Evolutionary conservation across 768 basidiomycete genomes (phyloP), one percentile per base, ranked within the genome.

Genomic region (Trametes villosa): DNA sequence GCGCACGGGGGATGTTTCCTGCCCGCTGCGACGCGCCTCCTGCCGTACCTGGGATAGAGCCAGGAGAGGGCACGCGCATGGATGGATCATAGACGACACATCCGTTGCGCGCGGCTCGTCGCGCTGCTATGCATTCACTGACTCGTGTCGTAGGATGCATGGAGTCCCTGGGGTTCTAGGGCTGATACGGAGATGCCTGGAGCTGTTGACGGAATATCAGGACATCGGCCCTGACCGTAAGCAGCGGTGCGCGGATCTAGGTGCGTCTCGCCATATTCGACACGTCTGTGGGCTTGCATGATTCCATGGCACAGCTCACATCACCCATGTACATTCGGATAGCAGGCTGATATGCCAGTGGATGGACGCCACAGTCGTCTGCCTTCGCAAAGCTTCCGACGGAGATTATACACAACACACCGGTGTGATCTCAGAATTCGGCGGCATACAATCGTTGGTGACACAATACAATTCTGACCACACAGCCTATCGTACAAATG

Each of bases 91-190:
- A n/a, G n/a, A n/a, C n/a, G n/a, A n/a, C n/a, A n/a, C n/a, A n/a
- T n/a, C n/a, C n/a, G n/a, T n/a, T n/a, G n/a, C n/a, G n/a, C n/a
- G n/a, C n/a, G n/a, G n/a, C n/a, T n/a, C n/a, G n/a, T n/a, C n/a
- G n/a, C n/a, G n/a, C n/a, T n/a, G n/a, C n/a, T n/a, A n/a, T n/a
- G n/a, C n/a, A n/a, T n/a, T n/a, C n/a, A 9, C 4, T 6, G 3
- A 31, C 5, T 13, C 30, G 8, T 26, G 24, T 9, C 44, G 55
- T 47, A 97, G 96, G 96, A 95, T 96, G 94, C 70, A n/a, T n/a
- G n/a, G 94, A 96, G 68, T 92, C 93, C 0, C 80, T 97, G 36
- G 87, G 94, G 1, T 83, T 91, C 67, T 97, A 97, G 88, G 69
- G 72, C 53, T 79, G 84, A 31, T 77, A 84, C 63, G 55, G 75